phyloP scores from a whole-genome alignment of 2,329 filamentous ascomycete genomes.

The Trichophyton rubrum region DNA sequence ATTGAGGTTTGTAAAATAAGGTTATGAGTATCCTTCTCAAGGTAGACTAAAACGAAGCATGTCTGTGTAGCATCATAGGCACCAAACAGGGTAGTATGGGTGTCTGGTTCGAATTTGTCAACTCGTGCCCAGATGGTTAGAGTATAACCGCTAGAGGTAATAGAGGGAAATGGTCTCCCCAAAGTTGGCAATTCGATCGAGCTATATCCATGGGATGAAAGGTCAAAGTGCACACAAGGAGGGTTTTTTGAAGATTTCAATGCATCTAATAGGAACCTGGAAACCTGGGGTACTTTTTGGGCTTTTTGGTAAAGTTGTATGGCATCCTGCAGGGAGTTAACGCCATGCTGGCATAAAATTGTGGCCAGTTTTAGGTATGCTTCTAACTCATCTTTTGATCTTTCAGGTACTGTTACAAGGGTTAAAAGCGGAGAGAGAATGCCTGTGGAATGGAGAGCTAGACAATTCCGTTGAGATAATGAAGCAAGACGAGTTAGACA shows the following conservation, averaged over 20 bases:
- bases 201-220: conserved; percentile 74
- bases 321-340: conserved; percentile 70
- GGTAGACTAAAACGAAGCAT: conserved; percentile 85
- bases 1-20: conserved; percentile 95
- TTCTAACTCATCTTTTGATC: conserved; percentile 45
- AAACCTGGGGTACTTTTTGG: conserved; percentile 38
- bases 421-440: conserved; percentile 55
- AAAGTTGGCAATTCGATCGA: conserved; percentile 84
- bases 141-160: conserved; percentile 69
- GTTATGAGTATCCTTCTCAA: conserved; percentile 85
- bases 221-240: conserved; percentile 84
- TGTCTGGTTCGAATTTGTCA: conserved; percentile 68
- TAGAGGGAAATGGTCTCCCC: conserved; percentile 71
- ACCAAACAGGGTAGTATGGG: conserved; percentile 91
- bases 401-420: conserved; percentile 46
- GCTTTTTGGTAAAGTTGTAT: conserved; percentile 58
- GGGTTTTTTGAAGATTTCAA: conserved; percentile 64
- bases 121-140: conserved; percentile 81
- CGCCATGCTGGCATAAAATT: conserved; percentile 58
- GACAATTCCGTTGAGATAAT: conserved; percentile 56
- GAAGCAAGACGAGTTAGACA: conserved; percentile 47
- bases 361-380: conserved; percentile 56
- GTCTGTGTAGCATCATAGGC: conserved; percentile 85
- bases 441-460: conserved; percentile 58
- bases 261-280: conserved; percentile 62